Percentiles rank a stretch among this genome's conserved stretches.
Conservation (phyloP, 768 basidiomycete genomes). For the Kwoniella newhampshirensis region DNA sequence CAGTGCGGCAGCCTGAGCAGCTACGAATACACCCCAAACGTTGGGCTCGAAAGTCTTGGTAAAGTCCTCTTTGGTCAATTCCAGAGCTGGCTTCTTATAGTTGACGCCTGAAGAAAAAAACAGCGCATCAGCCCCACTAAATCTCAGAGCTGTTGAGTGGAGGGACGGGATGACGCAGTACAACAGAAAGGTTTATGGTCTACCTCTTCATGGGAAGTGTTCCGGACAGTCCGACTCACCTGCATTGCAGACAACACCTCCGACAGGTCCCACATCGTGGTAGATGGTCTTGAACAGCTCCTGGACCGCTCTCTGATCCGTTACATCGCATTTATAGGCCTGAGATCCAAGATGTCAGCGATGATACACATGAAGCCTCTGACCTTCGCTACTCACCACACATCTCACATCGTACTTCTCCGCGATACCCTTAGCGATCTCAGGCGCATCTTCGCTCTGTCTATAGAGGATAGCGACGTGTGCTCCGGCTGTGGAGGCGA, state of each 20-base stretch:
- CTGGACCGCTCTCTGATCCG: conserved; percentile 35
- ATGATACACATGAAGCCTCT: too few species aligned
- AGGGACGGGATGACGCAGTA: neutral
- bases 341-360: too few species aligned
- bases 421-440: conserved; percentile 43
- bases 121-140: neutral
- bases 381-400: conserved; percentile 33
- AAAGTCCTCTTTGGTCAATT: conserved; percentile 47
- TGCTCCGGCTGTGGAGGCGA: conserved; percentile 38
- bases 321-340: conserved; percentile 47
- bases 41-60: conserved; percentile 37
- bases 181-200: neutral
- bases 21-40: conserved; percentile 46
- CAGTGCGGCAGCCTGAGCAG: conserved; percentile 42
- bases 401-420: conserved; percentile 42
- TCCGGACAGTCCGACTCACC: conserved; percentile 34
- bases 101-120: conserved; percentile 19
- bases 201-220: neutral
- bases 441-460: conserved; percentile 34
- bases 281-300: conserved; percentile 39
- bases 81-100: conserved; percentile 40
- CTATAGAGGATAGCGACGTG: conserved; percentile 47
- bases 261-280: conserved; percentile 46
- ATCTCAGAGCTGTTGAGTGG: neutral
- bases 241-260: conserved; percentile 48